phyloP scores from a whole-genome alignment of 306 rosid species.

The Datisca glomerata region DNA sequence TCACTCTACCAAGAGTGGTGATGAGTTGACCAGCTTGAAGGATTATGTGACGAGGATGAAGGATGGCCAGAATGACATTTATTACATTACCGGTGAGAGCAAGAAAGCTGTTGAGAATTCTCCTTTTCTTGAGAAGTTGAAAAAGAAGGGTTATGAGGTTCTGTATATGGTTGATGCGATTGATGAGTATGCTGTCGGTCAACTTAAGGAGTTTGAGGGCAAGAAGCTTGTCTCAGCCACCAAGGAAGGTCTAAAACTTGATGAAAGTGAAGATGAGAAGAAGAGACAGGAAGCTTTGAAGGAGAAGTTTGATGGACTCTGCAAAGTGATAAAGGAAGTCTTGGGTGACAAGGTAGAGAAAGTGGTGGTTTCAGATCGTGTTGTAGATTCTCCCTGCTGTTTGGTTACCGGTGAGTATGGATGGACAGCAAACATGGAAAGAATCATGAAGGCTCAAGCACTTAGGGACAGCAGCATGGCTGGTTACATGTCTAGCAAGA shows the following conservation, averaged over 20 bases:
- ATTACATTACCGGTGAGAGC: slow-evolving; percentile 23
- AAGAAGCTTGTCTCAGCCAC: slow-evolving; percentile 23
- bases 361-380: slow-evolving; percentile 15
- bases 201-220: slow-evolving; percentile 20
- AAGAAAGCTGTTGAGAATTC: slow-evolving; percentile 25
- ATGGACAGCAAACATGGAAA: slow-evolving; percentile 23
- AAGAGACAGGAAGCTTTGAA: slow-evolving; percentile 10
- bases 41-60: too few relatives aligned
- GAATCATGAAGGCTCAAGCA: too few relatives aligned
- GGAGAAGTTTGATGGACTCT: slow-evolving; percentile 15
- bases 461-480: slow-evolving; percentile 16
- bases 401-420: slow-evolving; percentile 22
- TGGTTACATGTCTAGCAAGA: slow-evolving; percentile 18
- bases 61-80: slow-evolving; percentile 22
- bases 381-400: slow-evolving; percentile 22
- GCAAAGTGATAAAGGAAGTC: slow-evolving; percentile 22
- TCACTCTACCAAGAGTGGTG: slow-evolving; percentile 23
- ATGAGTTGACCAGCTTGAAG: slow-evolving; percentile 23
- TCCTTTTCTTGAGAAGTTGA: slow-evolving; percentile 22
- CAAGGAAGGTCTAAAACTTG: slow-evolving; percentile 20
- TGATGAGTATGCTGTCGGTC: slow-evolving; percentile 20
- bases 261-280: slow-evolving; percentile 21
- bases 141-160: slow-evolving; percentile 23
- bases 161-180: slow-evolving; percentile 22
- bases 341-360: slow-evolving; percentile 23